Conservation (phyloP, 2,329 filamentous ascomycete species). For the Diaporthe aspalathi region DNA sequence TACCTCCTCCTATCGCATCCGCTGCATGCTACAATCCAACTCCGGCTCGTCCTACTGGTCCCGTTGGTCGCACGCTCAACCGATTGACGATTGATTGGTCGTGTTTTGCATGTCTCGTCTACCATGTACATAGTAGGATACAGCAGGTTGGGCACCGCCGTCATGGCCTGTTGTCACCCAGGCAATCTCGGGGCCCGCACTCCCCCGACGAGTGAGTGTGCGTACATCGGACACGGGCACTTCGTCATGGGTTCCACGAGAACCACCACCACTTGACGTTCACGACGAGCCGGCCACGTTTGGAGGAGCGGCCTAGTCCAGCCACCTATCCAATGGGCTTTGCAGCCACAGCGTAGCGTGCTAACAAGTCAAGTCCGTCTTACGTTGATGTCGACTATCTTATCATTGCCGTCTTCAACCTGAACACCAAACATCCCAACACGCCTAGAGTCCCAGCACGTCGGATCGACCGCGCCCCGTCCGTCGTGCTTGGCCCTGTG, state of each 20-base stretch:
- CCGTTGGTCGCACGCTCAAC: slow-evolving; percentile 13
- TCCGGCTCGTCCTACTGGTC: neutral
- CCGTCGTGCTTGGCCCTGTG: neutral
- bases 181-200: neutral
- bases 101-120: neutral
- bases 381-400: neutral
- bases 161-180: neutral
- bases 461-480: slow-evolving; percentile 11
- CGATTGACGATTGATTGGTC: neutral
- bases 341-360: neutral
- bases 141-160: neutral
- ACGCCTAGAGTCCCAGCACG: slow-evolving; percentile 1
- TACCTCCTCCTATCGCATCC: no score
- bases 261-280: neutral
- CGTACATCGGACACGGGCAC: neutral
- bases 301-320: neutral
- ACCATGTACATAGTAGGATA: no score
- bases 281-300: neutral
- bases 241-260: neutral
- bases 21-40: neutral
- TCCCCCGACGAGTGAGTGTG: neutral
- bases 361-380: slow-evolving; percentile 1
- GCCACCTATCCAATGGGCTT: neutral
- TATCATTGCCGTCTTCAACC: neutral
- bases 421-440: neutral